A percentile compares a stretch with the other conserved stretches of the same genome.
phyloP scores from a whole-genome alignment of 2,329 filamentous ascomycete species.

The Lecanoromycetidae sp. region DNA sequence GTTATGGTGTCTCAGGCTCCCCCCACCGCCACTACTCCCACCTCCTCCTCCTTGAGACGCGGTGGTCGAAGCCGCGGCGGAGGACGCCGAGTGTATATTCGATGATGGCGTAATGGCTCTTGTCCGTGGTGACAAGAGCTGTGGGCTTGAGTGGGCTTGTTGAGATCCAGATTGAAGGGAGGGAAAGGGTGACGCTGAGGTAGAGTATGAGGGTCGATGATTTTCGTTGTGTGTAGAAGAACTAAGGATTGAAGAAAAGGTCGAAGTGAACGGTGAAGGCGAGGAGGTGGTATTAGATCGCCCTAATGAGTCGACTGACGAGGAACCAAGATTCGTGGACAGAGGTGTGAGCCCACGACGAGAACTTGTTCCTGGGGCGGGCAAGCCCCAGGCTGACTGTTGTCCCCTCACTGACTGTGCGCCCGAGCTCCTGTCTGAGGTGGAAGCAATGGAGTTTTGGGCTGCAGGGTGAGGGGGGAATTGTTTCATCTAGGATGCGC shows the following conservation, averaged over 20 bases:
- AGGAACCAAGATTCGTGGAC: conserved; percentile 38
- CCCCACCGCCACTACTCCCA: conserved; percentile 42
- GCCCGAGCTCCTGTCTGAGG: conserved; percentile 36
- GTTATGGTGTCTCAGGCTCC: conserved; percentile 43
- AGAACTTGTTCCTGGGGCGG: conserved; percentile 41
- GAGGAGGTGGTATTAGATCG: conserved; percentile 38
- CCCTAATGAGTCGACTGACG: conserved; percentile 32
- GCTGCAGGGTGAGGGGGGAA: conserved; percentile 40
- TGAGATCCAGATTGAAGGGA: conserved; percentile 43
- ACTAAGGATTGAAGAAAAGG: conserved; percentile 41
- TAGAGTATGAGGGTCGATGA: conserved; percentile 43
- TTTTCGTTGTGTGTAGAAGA: conserved; percentile 38
- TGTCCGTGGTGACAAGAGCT: conserved; percentile 44
- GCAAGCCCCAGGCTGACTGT: conserved; percentile 46
- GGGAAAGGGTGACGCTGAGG: conserved; percentile 43
- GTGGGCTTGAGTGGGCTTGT: conserved; percentile 39
- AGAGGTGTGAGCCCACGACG: conserved; percentile 48
- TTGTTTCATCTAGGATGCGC: conserved; percentile 45
- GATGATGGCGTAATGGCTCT: conserved; percentile 44
- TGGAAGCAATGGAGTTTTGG: conserved; percentile 41
- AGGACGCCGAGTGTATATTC: conserved; percentile 44
- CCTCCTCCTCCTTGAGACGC: conserved; percentile 39
- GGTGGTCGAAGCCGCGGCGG: conserved; percentile 41
- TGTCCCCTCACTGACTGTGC: conserved; percentile 34
- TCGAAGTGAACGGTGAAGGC: conserved; percentile 40